Conservation (phyloP, 2,329 filamentous ascomycete genomes). For the Biscogniauxia marginata region DNA sequence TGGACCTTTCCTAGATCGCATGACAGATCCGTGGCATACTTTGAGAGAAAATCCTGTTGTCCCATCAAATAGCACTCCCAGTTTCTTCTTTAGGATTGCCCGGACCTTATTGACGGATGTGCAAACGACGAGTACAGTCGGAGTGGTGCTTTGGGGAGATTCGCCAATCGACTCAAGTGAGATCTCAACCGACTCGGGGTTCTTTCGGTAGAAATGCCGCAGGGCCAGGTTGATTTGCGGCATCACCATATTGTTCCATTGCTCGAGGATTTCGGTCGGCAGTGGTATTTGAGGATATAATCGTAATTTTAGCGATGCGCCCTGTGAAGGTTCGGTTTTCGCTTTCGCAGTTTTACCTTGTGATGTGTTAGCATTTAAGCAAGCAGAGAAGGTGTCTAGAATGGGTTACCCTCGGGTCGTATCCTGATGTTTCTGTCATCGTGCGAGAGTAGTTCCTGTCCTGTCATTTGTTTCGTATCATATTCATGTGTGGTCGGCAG, state of each 20-base stretch:
- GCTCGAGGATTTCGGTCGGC: slow-evolving; percentile 60
- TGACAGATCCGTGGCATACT: slow-evolving; percentile 67
- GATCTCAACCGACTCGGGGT: slow-evolving; percentile 75
- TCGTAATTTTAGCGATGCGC: slow-evolving; percentile 44
- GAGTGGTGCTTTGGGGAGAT: slow-evolving; percentile 61
- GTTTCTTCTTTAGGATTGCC: slow-evolving; percentile 66
- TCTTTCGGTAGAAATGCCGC: slow-evolving; percentile 68
- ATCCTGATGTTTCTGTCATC: slow-evolving; percentile 8
- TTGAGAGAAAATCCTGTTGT: slow-evolving; percentile 63
- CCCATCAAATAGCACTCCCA: slow-evolving; percentile 64
- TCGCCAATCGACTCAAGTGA: slow-evolving; percentile 74
- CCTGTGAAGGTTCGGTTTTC: slow-evolving; percentile 17
- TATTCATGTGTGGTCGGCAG: slow-evolving; percentile 2
- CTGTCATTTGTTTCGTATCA: slow-evolving; percentile 10
- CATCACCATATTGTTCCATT: slow-evolving; percentile 71
- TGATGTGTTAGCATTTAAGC: slow-evolving; percentile 11
- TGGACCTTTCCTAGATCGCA: slow-evolving; percentile 54
- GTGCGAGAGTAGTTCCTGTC: slow-evolving; percentile 9
- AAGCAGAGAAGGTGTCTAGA: slow-evolving; percentile 2
- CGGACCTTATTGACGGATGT: slow-evolving; percentile 72
- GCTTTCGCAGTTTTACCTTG: slow-evolving; percentile 14
- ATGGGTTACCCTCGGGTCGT: slow-evolving; percentile 13
- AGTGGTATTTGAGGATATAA: slow-evolving; percentile 60
- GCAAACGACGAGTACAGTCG: slow-evolving; percentile 76
- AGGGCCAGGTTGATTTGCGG: slow-evolving; percentile 71